These are phyloP conservation scores for Trichophyton verrucosum DNA, from an alignment of 2,329 filamentous ascomycete species.

Conservation along the genomic window DNA sequence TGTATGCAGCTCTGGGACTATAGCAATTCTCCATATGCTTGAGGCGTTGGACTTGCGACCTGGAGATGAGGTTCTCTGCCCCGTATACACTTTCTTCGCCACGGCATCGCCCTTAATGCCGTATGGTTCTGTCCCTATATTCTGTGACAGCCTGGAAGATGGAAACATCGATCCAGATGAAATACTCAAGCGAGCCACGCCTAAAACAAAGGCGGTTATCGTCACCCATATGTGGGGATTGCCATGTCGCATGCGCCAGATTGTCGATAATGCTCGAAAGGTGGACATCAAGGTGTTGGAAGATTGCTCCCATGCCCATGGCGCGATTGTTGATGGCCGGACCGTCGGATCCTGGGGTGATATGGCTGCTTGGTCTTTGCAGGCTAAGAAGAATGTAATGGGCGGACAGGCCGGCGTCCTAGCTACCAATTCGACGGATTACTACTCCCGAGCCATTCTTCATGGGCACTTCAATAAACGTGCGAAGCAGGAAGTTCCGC, in stretches of 20 bases:
- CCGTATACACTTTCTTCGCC: neutral
- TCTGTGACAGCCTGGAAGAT: neutral
- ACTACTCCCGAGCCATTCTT: neutral
- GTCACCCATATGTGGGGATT: neutral
- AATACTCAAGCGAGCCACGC: neutral
- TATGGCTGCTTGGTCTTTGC: slow-evolving; percentile 20
- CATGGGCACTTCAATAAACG: slow-evolving; percentile 4
- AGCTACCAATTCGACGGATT: neutral
- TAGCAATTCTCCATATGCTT: neutral
- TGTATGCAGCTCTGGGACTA: neutral
- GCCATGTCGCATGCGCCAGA: neutral
- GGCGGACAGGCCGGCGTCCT: neutral
- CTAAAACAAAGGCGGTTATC: neutral
- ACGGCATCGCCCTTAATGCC: neutral
- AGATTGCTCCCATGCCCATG: neutral
- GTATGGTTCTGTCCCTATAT: neutral
- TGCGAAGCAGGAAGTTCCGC: neutral
- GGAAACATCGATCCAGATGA: neutral
- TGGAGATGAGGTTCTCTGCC: neutral
- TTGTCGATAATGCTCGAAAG: neutral
- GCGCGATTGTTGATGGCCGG: neutral
- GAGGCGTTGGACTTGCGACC: neutral
- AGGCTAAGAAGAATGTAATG: neutral
- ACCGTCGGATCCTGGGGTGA: neutral
- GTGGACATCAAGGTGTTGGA: neutral